A percentile compares a stretch with the other conserved stretches of the same genome.
phyloP scores from a whole-genome alignment of 1,284 basidiomycete genomes.

The Takashimella koratensis region DNA sequence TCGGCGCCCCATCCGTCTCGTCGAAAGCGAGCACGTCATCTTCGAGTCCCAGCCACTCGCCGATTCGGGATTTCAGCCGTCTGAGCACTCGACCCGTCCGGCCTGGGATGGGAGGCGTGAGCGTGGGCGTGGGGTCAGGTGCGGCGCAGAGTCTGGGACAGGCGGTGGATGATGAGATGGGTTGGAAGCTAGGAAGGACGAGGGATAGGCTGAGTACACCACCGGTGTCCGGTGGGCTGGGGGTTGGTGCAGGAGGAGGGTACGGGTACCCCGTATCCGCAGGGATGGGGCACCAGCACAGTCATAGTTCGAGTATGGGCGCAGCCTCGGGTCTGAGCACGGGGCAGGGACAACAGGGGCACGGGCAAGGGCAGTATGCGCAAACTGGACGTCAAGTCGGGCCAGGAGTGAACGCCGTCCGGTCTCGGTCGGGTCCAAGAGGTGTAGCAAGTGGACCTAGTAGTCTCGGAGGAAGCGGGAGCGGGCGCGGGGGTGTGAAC shows the following conservation, averaged over 20 bases:
- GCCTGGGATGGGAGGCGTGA: not conserved
- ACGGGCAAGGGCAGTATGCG: too few relatives aligned
- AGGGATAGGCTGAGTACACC: not conserved
- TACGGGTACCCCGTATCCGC: not conserved
- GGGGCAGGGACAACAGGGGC: not conserved
- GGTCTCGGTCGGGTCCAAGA: not conserved
- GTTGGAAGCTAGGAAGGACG: not conserved
- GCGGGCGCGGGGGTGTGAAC: not conserved
- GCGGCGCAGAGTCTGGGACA: not conserved
- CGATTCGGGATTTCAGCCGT: constrained; percentile 19
- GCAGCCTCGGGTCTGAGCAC: not conserved
- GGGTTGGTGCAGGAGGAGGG: not conserved
- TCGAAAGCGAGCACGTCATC: constrained; percentile 10
- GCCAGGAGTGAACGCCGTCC: too few relatives aligned
- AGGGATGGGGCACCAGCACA: not conserved
- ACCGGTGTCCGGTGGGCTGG: not conserved
- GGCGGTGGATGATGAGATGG: not conserved
- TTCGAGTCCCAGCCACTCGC: constrained; percentile 22
- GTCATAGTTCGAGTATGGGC: not conserved
- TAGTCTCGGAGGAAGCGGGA: not conserved
- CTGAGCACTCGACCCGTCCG: not conserved
- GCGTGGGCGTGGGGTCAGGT: not conserved
- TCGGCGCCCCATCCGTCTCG: constrained; percentile 18
- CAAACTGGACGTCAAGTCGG: too few relatives aligned
- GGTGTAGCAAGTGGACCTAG: not conserved